These are phyloP conservation scores for Chrysanthemum seticuspe DNA, from an alignment of 129 eudicot species.

Conservation along the genomic window DNA sequence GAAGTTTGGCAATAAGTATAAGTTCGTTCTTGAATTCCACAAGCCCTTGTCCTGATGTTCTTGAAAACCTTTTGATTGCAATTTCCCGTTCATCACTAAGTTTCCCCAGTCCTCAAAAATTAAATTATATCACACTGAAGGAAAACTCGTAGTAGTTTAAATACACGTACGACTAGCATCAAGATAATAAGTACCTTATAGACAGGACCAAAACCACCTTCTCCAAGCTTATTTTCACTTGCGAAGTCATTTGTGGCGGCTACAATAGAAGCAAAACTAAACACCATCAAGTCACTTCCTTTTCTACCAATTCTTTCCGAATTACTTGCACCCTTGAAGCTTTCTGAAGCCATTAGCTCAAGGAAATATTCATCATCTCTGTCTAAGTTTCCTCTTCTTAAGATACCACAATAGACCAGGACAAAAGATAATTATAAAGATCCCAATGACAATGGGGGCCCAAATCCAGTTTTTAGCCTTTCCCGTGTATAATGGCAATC, in stretches of 20 bases:
- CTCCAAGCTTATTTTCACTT: conserved; percentile 44
- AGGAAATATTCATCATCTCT: no score
- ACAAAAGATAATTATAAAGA: conserved; percentile 16
- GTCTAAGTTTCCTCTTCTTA: conserved; percentile 20
- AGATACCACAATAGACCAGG: conserved; percentile 22
- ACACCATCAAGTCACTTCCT: conserved; percentile 41
- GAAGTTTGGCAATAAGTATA: no score
- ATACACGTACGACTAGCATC: not conserved
- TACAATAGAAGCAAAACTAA: conserved; percentile 31
- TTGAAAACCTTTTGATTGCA: conserved; percentile 27
- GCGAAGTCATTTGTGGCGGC: conserved; percentile 47
- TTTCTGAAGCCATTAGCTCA: no score
- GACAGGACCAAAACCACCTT: conserved; percentile 62
- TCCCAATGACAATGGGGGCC: conserved; percentile 4
- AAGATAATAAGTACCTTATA: conserved; percentile 35
- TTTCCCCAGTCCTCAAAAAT: conserved; percentile 33
- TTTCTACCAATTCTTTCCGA: conserved; percentile 23
- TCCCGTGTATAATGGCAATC: conserved; percentile 8
- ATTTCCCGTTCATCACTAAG: conserved; percentile 27
- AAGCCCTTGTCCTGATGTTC: conserved; percentile 30
- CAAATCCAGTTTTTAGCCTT: conserved; percentile 26
- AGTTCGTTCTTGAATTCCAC: conserved; percentile 27
- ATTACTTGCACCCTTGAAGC: no score
- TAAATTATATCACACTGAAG: not conserved
- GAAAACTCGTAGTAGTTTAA: not conserved